These are phyloP conservation scores for Coniferiporia sulphurascens DNA, from an alignment of 1,284 basidiomycete genomes.

Conservation along the genomic window DNA sequence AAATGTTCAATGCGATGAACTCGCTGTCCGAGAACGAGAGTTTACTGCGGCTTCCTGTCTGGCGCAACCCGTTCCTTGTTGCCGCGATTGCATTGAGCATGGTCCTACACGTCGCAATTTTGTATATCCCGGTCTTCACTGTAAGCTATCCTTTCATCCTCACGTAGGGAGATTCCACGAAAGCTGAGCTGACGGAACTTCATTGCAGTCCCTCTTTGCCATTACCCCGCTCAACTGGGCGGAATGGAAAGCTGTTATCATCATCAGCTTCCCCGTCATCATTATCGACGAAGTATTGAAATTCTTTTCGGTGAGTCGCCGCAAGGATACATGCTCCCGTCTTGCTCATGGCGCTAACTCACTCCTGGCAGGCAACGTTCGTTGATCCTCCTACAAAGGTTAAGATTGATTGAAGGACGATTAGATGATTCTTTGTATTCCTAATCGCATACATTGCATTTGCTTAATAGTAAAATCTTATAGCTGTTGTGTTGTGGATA, in stretches of 20 bases:
- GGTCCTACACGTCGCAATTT: constrained; percentile 88
- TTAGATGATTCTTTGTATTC: constrained; percentile 9
- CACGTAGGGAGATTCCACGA: constrained; percentile 9
- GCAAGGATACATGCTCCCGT: not conserved
- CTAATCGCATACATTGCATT: constrained; percentile 2
- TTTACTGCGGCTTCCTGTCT: constrained; percentile 81
- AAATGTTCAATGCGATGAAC: constrained; percentile 99
- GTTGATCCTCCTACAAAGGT: constrained; percentile 32
- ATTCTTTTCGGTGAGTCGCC: constrained; percentile 61
- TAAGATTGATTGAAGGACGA: constrained; percentile 21
- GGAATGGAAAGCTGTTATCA: constrained; percentile 95
- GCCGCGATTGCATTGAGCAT: constrained; percentile 86
- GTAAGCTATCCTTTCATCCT: constrained; percentile 39
- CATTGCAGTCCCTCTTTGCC: constrained; percentile 72
- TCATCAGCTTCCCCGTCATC: constrained; percentile 85
- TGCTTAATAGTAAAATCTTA: constrained; percentile 3
- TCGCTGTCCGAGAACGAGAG: constrained; percentile 98
- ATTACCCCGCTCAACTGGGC: constrained; percentile 87
- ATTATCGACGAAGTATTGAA: constrained; percentile 91
- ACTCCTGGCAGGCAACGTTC: constrained; percentile 30
- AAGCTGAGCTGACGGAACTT: constrained; percentile 10
- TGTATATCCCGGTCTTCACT: constrained; percentile 94
- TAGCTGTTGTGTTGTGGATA: not conserved
- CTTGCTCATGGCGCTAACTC: constrained; percentile 3
- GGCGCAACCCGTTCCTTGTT: constrained; percentile 92